Evolutionary conservation across 805 yeast genomes (phyloP).

Genomic region (Starmera dryadoides): DNA sequence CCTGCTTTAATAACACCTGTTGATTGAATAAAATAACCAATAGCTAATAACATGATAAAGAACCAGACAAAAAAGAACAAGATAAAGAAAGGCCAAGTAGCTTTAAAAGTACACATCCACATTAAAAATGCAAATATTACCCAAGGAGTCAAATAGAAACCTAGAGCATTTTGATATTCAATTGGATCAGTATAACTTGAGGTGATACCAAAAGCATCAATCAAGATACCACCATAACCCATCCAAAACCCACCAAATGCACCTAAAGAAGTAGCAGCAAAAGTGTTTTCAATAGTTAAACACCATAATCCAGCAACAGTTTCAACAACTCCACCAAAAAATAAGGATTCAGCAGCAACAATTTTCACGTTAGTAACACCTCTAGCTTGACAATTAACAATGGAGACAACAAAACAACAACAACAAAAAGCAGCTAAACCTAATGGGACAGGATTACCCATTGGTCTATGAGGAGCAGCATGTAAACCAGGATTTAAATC

Average conservation of each 20-base stretch:
- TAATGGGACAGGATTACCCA: slow-evolving; percentile 72
- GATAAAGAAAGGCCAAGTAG: slow-evolving; percentile 51
- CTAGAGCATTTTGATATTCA: slow-evolving; percentile 44
- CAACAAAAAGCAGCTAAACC: slow-evolving; percentile 66
- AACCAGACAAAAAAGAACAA: slow-evolving; percentile 45
- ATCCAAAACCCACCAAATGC: slow-evolving; percentile 71
- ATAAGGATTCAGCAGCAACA: slow-evolving; percentile 58
- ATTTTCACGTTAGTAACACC: slow-evolving; percentile 55
- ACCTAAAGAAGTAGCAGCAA: slow-evolving; percentile 52
- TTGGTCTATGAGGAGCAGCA: slow-evolving; percentile 38
- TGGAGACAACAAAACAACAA: slow-evolving; percentile 48
- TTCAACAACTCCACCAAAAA: slow-evolving; percentile 71
- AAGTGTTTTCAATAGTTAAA: slow-evolving; percentile 67
- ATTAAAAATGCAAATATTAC: slow-evolving; percentile 54
- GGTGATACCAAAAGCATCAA: slow-evolving; percentile 50
- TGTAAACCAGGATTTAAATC: slow-evolving; percentile 37
- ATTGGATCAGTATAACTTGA: slow-evolving; percentile 38
- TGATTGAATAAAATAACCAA: slow-evolving; percentile 45
- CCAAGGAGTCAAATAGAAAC: slow-evolving; percentile 58
- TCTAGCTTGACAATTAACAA: slow-evolving; percentile 59
- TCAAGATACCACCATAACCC: slow-evolving; percentile 57
- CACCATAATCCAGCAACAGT: slow-evolving; percentile 72
- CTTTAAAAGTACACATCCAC: slow-evolving; percentile 48
- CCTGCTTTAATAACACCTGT: slow-evolving; percentile 44
- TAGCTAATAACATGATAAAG: slow-evolving; percentile 43